A percentile compares a stretch with the other conserved stretches of the same genome.
phyloP scores from a whole-genome alignment of 257 asterid genomes.

The Solanum chaucha region DNA sequence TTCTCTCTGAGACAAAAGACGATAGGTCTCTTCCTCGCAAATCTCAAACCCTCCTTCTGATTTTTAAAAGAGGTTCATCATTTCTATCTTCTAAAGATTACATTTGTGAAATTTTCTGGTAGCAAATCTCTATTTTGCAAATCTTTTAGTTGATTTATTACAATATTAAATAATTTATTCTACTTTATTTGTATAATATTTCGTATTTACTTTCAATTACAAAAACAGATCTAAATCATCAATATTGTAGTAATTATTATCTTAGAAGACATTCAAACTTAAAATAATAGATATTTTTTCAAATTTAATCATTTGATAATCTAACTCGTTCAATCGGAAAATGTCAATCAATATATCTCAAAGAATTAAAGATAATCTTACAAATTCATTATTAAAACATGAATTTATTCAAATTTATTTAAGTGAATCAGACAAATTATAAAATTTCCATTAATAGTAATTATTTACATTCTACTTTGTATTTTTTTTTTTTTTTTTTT shows the following conservation, averaged over 20 bases:
- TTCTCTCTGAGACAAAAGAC: background rate
- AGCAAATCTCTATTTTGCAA: background rate
- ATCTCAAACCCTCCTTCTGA: background rate
- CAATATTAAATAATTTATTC: no score
- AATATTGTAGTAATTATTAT: background rate
- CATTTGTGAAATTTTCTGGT: background rate
- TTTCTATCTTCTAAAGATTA: background rate
- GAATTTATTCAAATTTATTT: background rate
- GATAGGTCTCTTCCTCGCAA: background rate
- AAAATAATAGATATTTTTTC: no score
- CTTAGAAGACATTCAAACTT: background rate
- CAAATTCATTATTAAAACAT: no score
- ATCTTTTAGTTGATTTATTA: background rate
- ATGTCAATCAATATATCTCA: background rate
- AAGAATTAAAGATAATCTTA: background rate
- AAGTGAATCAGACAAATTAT: background rate
- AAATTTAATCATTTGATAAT: no score
- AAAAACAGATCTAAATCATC: no score
- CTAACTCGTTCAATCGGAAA: no score
- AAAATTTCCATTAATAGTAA: background rate
- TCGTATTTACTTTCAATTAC: no score
- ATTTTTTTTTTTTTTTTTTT: no score
- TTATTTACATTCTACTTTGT: background rate
- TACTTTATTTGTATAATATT: background rate
- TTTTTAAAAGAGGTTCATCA: background rate